A percentile compares a stretch with the other conserved stretches of the same genome.
Evolutionary conservation across 2,329 filamentous ascomycete species (phyloP).

Genomic region (Cercospora berteroae): DNA sequence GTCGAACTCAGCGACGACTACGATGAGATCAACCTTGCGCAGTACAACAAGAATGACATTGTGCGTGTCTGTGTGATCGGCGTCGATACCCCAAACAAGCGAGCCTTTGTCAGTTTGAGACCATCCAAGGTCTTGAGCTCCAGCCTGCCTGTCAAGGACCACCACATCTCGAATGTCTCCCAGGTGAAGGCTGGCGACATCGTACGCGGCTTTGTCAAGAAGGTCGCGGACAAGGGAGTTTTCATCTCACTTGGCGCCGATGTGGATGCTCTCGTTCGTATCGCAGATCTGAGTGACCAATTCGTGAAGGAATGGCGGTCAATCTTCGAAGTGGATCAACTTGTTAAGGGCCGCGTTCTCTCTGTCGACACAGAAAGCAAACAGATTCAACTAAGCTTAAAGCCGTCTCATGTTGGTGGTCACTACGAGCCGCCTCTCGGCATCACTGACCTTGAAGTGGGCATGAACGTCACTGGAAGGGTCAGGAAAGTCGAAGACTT

Average conservation of each 20-base stretch:
- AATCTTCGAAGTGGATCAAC: slow-evolving; percentile 79
- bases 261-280: slow-evolving; percentile 77
- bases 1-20: slow-evolving; percentile 87
- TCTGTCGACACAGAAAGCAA: slow-evolving; percentile 65
- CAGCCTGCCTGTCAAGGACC: slow-evolving; percentile 74
- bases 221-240: slow-evolving; percentile 82
- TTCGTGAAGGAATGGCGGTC: slow-evolving; percentile 97
- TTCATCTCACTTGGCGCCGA: slow-evolving; percentile 81
- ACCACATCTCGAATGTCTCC: slow-evolving; percentile 68
- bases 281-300: slow-evolving; percentile 83
- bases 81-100: slow-evolving; percentile 81
- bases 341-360: slow-evolving; percentile 83
- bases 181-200: slow-evolving; percentile 75
- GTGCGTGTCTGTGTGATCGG: slow-evolving; percentile 81
- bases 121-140: slow-evolving; percentile 89
- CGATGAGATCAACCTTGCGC: slow-evolving; percentile 70
- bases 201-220: slow-evolving; percentile 87
- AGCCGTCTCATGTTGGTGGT: slow-evolving; percentile 77
- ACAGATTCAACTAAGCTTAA: slow-evolving; percentile 82
- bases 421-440: slow-evolving; percentile 71
- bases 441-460: slow-evolving; percentile 72
- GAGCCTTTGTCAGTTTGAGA: slow-evolving; percentile 73
- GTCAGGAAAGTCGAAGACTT: slow-evolving; percentile 93
- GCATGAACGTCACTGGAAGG: slow-evolving; percentile 82
- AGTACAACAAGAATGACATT: slow-evolving; percentile 79